A percentile compares a stretch with the other conserved stretches of the same genome.
Evolutionary conservation across 352 stramenopile genomes (phyloP).

Genomic region (Pythium myriotylum): DNA sequence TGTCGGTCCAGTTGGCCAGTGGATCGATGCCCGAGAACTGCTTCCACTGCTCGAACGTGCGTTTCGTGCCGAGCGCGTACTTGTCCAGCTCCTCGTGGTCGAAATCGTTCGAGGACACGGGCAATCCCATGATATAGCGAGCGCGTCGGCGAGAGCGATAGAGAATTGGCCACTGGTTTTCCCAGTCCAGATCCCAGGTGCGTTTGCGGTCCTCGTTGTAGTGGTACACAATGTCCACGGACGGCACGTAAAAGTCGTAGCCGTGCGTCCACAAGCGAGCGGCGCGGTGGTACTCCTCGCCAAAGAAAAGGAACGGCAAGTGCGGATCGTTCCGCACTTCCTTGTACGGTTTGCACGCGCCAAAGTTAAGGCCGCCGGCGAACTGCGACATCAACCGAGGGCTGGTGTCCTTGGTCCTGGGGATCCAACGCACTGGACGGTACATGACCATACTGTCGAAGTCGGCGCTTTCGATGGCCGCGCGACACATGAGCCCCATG

Average conservation of each 20-base stretch:
- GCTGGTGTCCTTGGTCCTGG: conserved; percentile 61
- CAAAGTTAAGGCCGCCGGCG: conserved; percentile 80
- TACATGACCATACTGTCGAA: conserved; percentile 77
- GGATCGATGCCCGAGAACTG: conserved; percentile 80
- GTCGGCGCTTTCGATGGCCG: conserved; percentile 67
- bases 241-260: conserved; percentile 81
- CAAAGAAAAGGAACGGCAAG: conserved; percentile 74
- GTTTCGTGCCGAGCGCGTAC: conserved; percentile 71
- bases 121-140: conserved; percentile 53
- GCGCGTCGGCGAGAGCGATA: conserved; percentile 68
- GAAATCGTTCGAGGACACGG: conserved; percentile 64
- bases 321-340: conserved; percentile 79
- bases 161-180: conserved; percentile 52
- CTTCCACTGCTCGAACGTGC: conserved; percentile 74
- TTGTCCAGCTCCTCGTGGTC: conserved; percentile 68
- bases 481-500: conserved; percentile 72
- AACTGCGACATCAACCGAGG: conserved; percentile 72
- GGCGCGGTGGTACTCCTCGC: conserved; percentile 76
- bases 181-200: conserved; percentile 79
- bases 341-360: conserved; percentile 53
- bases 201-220: conserved; percentile 77
- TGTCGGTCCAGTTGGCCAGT: no score
- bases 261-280: conserved; percentile 72
- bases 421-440: conserved; percentile 52
- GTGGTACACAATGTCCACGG: conserved; percentile 70